Conservation (phyloP, 169 alveolate genomes). For the Plasmodium reichenowi region DNA sequence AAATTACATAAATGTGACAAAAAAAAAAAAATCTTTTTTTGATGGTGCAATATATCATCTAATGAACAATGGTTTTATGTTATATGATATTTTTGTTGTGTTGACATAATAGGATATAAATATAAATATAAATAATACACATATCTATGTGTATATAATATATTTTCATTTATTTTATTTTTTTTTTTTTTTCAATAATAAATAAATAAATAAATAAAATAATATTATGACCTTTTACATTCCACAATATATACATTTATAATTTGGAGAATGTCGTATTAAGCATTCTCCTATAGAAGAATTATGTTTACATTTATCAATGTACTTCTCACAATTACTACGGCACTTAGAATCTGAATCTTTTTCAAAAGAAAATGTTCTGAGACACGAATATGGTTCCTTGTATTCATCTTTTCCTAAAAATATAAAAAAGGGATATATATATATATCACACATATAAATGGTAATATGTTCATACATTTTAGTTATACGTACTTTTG, state of each 20-base stretch:
- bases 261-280: constrained; percentile 4
- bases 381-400: constrained; percentile 42
- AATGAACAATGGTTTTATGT: too few species aligned
- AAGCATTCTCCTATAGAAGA: constrained; percentile 43
- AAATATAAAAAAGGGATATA: not conserved
- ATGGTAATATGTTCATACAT: not conserved
- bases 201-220: not conserved
- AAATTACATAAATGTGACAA: too few species aligned
- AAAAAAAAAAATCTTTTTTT: too few species aligned
- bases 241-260: constrained; percentile 70
- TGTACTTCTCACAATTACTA: constrained; percentile 26
- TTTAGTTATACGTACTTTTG: constrained; percentile 8
- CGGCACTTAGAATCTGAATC: constrained; percentile 26
- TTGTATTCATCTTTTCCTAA: constrained; percentile 63
- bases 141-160: too few species aligned
- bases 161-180: not conserved
- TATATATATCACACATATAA: not conserved
- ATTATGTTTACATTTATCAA: constrained; percentile 16
- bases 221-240: constrained; percentile 16
- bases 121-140: too few species aligned
- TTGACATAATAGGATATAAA: too few species aligned
- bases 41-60: too few species aligned
- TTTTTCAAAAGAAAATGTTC: constrained; percentile 44
- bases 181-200: constrained; percentile 5
- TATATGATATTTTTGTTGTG: too few species aligned